Conservation (phyloP, 768 basidiomycete species). For the Boletus reticulatus region DNA sequence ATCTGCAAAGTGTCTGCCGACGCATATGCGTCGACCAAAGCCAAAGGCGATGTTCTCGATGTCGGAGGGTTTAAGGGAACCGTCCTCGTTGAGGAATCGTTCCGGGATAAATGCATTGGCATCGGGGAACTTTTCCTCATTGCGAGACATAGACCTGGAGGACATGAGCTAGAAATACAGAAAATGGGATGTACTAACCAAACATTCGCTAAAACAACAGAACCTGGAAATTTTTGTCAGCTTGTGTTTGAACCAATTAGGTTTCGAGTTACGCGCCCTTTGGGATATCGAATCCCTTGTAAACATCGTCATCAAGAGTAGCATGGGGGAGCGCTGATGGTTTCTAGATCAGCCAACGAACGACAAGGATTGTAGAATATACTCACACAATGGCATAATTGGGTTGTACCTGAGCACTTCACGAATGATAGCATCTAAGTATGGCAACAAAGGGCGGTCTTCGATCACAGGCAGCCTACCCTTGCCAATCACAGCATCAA, state of each 20-base stretch:
- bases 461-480: not conserved
- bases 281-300: no score
- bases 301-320: no score
- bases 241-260: no score
- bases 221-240: not conserved
- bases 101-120: not conserved
- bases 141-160: not conserved
- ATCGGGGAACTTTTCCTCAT: not conserved
- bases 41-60: no score
- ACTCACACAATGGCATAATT: not conserved
- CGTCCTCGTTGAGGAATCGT: no score
- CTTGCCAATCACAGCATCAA: not conserved
- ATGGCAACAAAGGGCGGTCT: not conserved
- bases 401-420: not conserved
- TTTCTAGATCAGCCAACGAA: no score
- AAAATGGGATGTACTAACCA: not conserved
- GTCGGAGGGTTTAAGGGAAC: no score
- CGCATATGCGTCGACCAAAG: no score
- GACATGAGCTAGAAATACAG: not conserved
- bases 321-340: no score
- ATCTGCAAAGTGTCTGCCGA: no score
- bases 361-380: not conserved
- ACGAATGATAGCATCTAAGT: not conserved
- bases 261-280: no score
- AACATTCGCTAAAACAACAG: not conserved